Base-by-base conservation (phyloP, 345 rosid genomes). In the Cardamine chenopodiifolia region DNA sequence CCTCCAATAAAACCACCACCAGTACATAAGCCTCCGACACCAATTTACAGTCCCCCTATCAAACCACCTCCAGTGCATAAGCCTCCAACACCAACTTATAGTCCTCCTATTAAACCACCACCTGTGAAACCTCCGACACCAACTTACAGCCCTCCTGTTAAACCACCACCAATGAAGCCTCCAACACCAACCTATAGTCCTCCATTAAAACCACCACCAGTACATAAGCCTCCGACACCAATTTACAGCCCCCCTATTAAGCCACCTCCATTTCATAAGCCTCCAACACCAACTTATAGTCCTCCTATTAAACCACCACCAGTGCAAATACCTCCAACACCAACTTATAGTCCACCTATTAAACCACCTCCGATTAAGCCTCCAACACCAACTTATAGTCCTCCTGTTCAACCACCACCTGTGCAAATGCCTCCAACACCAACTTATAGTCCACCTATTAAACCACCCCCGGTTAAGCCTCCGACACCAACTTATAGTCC, bases 381-480 rank as follows among this genome's bases (percentile, higher is more conserved):
- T 26, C 78, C 67, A 0, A 72, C 77, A 0, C 77, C 77, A 23
- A 56, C 1, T 8, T 74, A 74, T 0, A 63, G 70, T 15, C 78
- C 76, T 0, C 76, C 70, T 0, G 0, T 72, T 0, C 53, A 53
- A 0, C 70, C 70, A 28, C 70, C 76, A 3, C 76, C 63, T 0
- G 7, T 62, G 0, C 56, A 73, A 0, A 28, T 10, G 1, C 77
- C 77, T 42, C 70, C 64, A 0, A 62, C 70, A 2, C 75, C 75
- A 7, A 47, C 8, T 1, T 68, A 58, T 0, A 70, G 57, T n/a
- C 75, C 67, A 0, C 75, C 67, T 0, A 0, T 48, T 0, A 58
- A 47, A 0, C 57, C 74, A 20, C 66, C 74, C 0, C 74, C 67
- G 0, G 7, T 22, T 0, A 53, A 52, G 1, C 71, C 71, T 67